These are phyloP conservation scores for Euptelea pleiosperma DNA, from an alignment of 164 flowering plant genomes.

Conservation along the genomic window DNA sequence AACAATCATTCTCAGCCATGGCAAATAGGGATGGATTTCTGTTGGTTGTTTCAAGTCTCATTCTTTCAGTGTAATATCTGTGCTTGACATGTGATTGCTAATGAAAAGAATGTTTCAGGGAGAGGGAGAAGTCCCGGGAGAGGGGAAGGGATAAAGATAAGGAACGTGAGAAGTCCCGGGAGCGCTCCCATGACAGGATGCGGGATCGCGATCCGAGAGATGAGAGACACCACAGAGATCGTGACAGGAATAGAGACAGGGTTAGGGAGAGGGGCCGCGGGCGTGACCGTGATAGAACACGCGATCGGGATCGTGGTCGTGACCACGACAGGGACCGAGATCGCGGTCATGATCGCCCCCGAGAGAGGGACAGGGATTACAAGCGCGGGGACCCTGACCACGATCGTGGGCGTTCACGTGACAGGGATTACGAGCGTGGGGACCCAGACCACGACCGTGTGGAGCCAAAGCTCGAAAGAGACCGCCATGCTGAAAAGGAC, in stretches of 20 bases:
- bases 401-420: conserved; percentile 56
- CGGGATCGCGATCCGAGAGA: conserved; percentile 76
- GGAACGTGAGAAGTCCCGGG: conserved; percentile 72
- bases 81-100: no score
- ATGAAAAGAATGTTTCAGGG: conserved; percentile 40
- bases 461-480: conserved; percentile 52
- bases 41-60: no score
- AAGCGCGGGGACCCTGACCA: conserved; percentile 28
- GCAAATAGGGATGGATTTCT: no score
- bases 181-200: conserved; percentile 63
- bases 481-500: conserved; percentile 41
- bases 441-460: conserved; percentile 45
- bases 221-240: conserved; percentile 81
- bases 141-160: conserved; percentile 71
- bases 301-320: no score
- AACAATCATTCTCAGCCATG: no score
- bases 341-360: conserved; percentile 28
- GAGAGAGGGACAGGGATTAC: conserved; percentile 32
- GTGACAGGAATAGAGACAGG: conserved; percentile 61
- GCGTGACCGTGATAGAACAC: conserved; percentile 41
- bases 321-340: conserved; percentile 42
- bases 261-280: conserved; percentile 64
- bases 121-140: conserved; percentile 87
- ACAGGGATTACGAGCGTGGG: no score
- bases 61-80: no score